Evolutionary conservation across 495 filamentous ascomycete species (phyloP), one percentile per base, ranked within the genome.

Genomic region (Xylaria sp.): DNA sequence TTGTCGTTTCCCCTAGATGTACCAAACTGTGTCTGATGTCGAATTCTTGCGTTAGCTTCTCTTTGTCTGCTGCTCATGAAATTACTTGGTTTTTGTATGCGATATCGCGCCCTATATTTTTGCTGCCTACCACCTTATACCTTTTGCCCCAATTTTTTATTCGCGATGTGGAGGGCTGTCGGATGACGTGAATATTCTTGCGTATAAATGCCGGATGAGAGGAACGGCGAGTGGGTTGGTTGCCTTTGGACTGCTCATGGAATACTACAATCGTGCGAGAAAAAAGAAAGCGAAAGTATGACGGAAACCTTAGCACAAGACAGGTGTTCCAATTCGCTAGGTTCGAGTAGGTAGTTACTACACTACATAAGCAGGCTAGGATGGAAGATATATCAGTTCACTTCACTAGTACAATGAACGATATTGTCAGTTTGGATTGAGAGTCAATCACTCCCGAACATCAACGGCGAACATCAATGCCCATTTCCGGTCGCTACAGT

Each of bases 1-100:
- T 15, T 1, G 26, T 63, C n/a, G n/a, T 46, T 31, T 55, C 4
- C 15, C 61, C 41, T 29, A 29, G 19, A 11, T 8, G n/a, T 8
- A 31, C 26, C 24, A 19, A 63, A 46, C 24, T 19, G 26, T 63
- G 15, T 46, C 41, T 35, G 0, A 11, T 48, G 40, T 63, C 8
- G 40, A 63, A 46, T 63, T 63, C 15, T 48, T 63, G 40, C 41
- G 11, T 48, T 65, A 19, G 62, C 29, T 48, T 37, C 19, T 26
- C 8, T 40, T 3, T 50, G 12, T 50, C 29, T 58, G 1, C 11
- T 37, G 7, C 31, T 11, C 21, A 24, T 61, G n/a, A 19, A 19
- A 40, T 61, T 61, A 7, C 29, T 37, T 19, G 1, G 29, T 17
- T 24, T 14, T 15, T 52, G 62, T 50, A 52, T 5, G 44, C 44